Evolutionary conservation across 2,329 filamentous ascomycete species (phyloP).

Genomic region (Lachnellula occidentalis): DNA sequence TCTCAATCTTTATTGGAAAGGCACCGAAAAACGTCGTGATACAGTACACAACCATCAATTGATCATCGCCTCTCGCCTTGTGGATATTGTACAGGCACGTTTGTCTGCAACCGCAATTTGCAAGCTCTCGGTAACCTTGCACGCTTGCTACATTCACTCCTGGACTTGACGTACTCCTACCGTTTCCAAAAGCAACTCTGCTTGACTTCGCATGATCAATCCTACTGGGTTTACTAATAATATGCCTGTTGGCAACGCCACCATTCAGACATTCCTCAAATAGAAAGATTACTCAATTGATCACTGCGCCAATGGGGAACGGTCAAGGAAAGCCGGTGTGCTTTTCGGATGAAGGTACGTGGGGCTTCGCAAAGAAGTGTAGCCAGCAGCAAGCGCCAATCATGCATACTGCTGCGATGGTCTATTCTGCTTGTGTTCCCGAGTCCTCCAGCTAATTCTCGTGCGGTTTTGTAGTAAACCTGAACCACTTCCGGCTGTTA

Average conservation of each 20-base stretch:
- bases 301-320: slow-evolving; percentile 68
- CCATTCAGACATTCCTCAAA: slow-evolving; percentile 5
- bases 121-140: neutral
- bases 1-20: neutral
- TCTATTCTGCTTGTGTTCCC: neutral
- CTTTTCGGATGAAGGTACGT: slow-evolving; percentile 85
- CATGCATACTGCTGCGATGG: neutral
- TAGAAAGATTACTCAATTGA: slow-evolving; percentile 5
- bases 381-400: neutral
- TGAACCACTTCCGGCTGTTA: slow-evolving; percentile 93
- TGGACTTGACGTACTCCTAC: neutral
- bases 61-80: neutral
- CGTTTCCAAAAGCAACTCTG: neutral
- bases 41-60: neutral
- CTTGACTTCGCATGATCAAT: slow-evolving; percentile 2
- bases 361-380: neutral
- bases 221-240: slow-evolving; percentile 9
- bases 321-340: slow-evolving; percentile 90
- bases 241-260: slow-evolving; percentile 20
- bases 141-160: neutral
- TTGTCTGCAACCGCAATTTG: neutral
- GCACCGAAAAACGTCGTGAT: neutral
- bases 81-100: neutral
- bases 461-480: slow-evolving; percentile 62
- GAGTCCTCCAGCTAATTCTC: slow-evolving; percentile 14